Conservation (phyloP, 768 basidiomycete species). For the Boletus tylopilopsis region DNA sequence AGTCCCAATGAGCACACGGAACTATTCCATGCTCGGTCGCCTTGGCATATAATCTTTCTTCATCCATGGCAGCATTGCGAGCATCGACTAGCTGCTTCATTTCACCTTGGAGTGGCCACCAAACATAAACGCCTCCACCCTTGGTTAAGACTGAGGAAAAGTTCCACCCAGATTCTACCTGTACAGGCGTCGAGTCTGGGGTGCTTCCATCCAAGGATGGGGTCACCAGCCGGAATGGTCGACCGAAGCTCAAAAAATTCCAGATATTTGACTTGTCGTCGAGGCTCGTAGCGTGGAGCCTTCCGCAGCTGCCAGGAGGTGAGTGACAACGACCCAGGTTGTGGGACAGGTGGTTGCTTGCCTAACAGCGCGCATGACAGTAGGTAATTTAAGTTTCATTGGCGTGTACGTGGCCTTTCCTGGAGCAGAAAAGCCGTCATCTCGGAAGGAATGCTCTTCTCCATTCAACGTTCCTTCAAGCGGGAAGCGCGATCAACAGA, state of each 20-base stretch:
- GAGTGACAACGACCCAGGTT: slow-evolving; percentile 11
- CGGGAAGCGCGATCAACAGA: slow-evolving; percentile 23
- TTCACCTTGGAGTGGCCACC: slow-evolving; percentile 60
- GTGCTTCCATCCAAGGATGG: slow-evolving; percentile 39
- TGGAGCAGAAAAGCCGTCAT: slow-evolving; percentile 56
- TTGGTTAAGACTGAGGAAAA: slow-evolving; percentile 73
- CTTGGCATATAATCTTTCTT: slow-evolving; percentile 28
- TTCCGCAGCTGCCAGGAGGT: slow-evolving; percentile 57
- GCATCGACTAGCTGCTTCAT: slow-evolving; percentile 36
- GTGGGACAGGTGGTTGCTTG: slow-evolving; percentile 20
- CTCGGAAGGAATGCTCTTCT: slow-evolving; percentile 32
- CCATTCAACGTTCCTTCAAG: slow-evolving; percentile 60
- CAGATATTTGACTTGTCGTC: slow-evolving; percentile 60
- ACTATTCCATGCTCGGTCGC: slow-evolving; percentile 42
- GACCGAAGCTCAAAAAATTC: slow-evolving; percentile 76
- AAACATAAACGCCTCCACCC: slow-evolving; percentile 69
- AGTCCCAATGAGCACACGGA: slow-evolving; percentile 58
- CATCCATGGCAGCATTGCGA: slow-evolving; percentile 46
- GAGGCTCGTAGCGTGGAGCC: slow-evolving; percentile 65
- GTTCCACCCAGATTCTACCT: slow-evolving; percentile 78
- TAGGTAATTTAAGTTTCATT: slow-evolving; percentile 55
- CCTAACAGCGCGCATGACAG: slow-evolving; percentile 64
- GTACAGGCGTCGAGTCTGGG: slow-evolving; percentile 45
- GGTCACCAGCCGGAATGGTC: slow-evolving; percentile 59
- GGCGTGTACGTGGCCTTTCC: slow-evolving; percentile 51